Evolutionary conservation across 805 yeast species (phyloP).

Genomic region (Myxozyma monticola): DNA sequence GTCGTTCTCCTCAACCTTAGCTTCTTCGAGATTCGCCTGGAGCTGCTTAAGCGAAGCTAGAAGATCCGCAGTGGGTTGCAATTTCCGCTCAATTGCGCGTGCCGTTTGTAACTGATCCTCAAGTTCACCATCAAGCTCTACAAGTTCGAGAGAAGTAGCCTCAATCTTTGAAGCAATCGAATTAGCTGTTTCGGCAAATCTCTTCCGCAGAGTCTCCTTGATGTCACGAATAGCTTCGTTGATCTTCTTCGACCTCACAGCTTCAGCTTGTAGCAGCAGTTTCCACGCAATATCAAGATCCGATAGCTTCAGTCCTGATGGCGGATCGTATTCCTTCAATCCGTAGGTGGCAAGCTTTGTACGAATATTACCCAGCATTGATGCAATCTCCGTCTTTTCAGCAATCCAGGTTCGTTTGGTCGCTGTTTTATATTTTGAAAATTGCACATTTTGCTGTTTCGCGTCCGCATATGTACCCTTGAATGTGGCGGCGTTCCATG

Average conservation of each 20-base stretch:
- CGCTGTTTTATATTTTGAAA: constrained; percentile 36
- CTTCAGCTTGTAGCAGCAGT: constrained; percentile 38
- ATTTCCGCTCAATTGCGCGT: constrained; percentile 40
- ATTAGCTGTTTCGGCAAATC: constrained; percentile 41
- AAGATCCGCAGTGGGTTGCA: constrained; percentile 40
- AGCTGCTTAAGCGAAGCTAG: constrained; percentile 36
- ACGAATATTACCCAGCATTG: constrained; percentile 41
- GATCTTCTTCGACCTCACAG: constrained; percentile 37
- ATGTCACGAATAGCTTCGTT: constrained; percentile 39
- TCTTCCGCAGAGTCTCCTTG: constrained; percentile 38
- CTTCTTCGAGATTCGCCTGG: constrained; percentile 36
- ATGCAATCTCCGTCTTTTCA: constrained; percentile 41
- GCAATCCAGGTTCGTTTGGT: constrained; percentile 43
- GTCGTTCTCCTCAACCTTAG: constrained; percentile 44
- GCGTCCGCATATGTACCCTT: constrained; percentile 36
- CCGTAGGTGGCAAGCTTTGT: constrained; percentile 42
- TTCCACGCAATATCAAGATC: constrained; percentile 41
- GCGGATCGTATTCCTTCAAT: constrained; percentile 41
- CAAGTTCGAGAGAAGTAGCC: constrained; percentile 33
- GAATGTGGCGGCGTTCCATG: constrained; percentile 37
- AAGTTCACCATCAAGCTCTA: constrained; percentile 39
- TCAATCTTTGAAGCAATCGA: constrained; percentile 36
- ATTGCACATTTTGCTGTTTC: constrained; percentile 33
- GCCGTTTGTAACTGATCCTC: constrained; percentile 44
- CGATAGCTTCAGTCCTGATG: constrained; percentile 35